These are phyloP conservation scores for Chrysanthemum lavandulifolium DNA, from an alignment of 129 eudicot genomes.

Conservation along the genomic window DNA sequence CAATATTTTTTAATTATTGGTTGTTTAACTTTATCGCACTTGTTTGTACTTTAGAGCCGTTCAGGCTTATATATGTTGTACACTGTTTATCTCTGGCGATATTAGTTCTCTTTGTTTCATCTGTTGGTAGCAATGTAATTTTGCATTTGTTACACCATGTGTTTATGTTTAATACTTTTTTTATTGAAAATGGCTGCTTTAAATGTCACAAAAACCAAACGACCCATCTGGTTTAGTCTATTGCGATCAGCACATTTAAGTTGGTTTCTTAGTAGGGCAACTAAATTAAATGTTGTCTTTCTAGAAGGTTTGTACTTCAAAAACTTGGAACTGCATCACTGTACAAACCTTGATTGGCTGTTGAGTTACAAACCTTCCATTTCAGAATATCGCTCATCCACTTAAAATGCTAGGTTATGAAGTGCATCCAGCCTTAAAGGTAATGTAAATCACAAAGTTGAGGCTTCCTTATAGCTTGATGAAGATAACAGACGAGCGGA, in stretches of 20 bases:
- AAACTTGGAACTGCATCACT: not conserved
- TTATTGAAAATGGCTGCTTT: not conserved
- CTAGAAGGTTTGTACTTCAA: constrained; percentile 4
- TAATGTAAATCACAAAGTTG: too few relatives aligned
- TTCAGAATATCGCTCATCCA: not conserved
- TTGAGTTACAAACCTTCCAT: not conserved
- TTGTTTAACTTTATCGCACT: not conserved
- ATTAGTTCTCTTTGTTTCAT: not conserved
- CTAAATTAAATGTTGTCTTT: not conserved
- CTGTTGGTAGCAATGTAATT: not conserved
- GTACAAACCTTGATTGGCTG: not conserved
- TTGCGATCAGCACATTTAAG: not conserved
- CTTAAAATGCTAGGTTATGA: too few relatives aligned
- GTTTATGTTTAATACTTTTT: too few relatives aligned
- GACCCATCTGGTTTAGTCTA: not conserved
- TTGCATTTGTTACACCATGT: not conserved
- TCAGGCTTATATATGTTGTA: constrained; percentile 19
- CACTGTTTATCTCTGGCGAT: constrained; percentile 8
- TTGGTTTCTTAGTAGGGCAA: not conserved
- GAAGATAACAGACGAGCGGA: too few relatives aligned
- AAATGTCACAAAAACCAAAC: not conserved
- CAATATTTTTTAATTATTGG: constrained; percentile 13
- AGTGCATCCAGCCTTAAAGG: not conserved
- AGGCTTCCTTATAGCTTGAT: too few relatives aligned
- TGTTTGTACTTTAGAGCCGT: constrained; percentile 14